These are phyloP conservation scores for Lentinula novae-zelandiae DNA, from an alignment of 1,284 basidiomycete species.

Conservation along the genomic window DNA sequence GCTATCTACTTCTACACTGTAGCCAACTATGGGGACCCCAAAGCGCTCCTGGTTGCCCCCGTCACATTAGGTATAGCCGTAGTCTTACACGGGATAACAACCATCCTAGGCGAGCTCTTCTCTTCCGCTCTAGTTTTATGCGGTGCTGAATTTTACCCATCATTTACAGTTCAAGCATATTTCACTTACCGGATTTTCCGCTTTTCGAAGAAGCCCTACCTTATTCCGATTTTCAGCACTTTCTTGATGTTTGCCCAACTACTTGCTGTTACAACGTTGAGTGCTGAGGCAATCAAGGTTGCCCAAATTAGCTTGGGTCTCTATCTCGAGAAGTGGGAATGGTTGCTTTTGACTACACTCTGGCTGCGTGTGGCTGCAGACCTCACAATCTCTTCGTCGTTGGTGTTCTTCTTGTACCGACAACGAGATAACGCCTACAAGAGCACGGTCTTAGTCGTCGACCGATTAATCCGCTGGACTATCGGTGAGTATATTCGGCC, in stretches of 20 bases:
- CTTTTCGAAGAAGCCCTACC: background rate
- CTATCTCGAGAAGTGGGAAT: constrained; percentile 7
- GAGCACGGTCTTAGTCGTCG: constrained; percentile 2
- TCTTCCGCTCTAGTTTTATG: background rate
- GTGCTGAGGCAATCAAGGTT: background rate
- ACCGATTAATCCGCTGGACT: constrained; percentile 1
- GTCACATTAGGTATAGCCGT: background rate
- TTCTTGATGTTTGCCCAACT: constrained; percentile 3
- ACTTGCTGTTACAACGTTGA: background rate
- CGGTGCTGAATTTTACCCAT: background rate
- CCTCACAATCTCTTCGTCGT: background rate
- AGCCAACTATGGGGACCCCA: background rate
- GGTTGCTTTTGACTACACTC: background rate
- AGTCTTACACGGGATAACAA: background rate
- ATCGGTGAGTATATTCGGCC: background rate
- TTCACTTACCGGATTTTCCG: constrained; percentile 4
- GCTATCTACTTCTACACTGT: constrained; percentile 3
- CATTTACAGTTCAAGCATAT: background rate
- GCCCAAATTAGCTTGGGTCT: background rate
- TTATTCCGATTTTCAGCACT: constrained; percentile 1
- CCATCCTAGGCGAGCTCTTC: background rate
- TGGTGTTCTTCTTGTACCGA: background rate
- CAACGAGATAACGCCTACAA: constrained; percentile 1
- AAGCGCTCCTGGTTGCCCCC: background rate
- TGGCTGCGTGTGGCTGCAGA: constrained; percentile 1